These are phyloP conservation scores for Colletotrichum caudatum DNA, from an alignment of 2,329 filamentous ascomycete genomes.

Conservation along the genomic window DNA sequence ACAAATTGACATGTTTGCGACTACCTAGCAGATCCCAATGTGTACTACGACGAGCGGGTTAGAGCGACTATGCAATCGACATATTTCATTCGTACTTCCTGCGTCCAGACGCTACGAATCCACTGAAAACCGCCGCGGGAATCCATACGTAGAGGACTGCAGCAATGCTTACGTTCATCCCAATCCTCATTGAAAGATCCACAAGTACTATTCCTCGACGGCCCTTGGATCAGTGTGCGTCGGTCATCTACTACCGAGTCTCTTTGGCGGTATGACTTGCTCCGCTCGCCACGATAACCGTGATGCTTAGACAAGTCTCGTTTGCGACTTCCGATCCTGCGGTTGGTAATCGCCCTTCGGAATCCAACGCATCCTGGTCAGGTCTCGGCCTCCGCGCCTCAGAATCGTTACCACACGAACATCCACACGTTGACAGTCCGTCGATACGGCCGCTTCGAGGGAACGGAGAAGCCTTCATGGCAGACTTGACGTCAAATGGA, in stretches of 20 bases:
- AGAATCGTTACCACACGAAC: background rate
- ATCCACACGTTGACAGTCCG: no score
- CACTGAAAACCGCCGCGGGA: fast-evolving
- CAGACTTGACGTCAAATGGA: background rate
- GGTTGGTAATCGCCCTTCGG: background rate
- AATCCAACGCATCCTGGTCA: background rate
- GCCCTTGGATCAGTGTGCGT: no score
- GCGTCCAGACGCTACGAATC: no score
- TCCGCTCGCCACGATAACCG: background rate
- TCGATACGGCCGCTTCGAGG: background rate
- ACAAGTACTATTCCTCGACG: no score
- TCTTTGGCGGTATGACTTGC: background rate
- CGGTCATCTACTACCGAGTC: background rate
- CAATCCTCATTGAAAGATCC: no score
- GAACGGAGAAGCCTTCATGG: background rate
- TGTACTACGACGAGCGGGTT: background rate
- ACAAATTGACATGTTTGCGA: background rate
- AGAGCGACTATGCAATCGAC: no score
- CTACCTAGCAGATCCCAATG: background rate
- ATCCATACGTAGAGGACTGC: no score
- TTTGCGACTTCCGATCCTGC: background rate
- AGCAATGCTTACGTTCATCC: no score
- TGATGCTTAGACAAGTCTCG: no score
- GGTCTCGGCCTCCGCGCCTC: background rate
- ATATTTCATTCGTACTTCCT: no score